These are phyloP conservation scores for Huntiella decipiens DNA, from an alignment of 2,329 filamentous ascomycete genomes.

Conservation along the genomic window DNA sequence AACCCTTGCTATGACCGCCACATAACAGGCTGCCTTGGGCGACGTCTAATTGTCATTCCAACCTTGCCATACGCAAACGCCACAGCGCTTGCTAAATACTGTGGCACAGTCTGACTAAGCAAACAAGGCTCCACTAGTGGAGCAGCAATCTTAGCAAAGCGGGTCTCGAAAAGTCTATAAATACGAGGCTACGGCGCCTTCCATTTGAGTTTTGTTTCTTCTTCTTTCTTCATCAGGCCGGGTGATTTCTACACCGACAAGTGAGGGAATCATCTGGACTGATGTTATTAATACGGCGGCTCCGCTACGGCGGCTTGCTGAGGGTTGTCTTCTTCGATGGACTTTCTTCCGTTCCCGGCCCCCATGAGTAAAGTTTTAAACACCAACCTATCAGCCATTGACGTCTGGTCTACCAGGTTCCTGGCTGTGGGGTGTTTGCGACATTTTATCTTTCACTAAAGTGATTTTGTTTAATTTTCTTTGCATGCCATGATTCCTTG, in stretches of 20 bases:
- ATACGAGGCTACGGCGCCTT: conserved; percentile 3
- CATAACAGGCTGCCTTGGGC: background rate
- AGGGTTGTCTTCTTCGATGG: conserved; percentile 29
- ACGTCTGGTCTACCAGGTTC: conserved; percentile 22
- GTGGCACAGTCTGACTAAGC: background rate
- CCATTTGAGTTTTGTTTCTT: conserved; percentile 14
- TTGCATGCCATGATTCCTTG: background rate
- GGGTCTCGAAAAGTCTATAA: conserved; percentile 10
- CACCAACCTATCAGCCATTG: conserved; percentile 28
- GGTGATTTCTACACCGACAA: conserved; percentile 31
- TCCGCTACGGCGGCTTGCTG: conserved; percentile 36
- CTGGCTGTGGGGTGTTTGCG: conserved; percentile 33
- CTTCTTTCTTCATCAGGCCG: conserved; percentile 26
- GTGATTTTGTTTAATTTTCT: background rate
- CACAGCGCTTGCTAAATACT: background rate
- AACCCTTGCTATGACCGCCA: conserved; percentile 4
- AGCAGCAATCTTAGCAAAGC: conserved; percentile 7
- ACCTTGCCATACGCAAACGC: background rate
- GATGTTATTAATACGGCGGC: conserved; percentile 21
- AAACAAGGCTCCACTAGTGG: conserved; percentile 4
- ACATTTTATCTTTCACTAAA: conserved; percentile 18
- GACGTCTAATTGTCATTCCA: background rate
- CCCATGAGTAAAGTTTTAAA: conserved; percentile 26
- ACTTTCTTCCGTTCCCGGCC: conserved; percentile 38
- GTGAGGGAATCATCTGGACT: conserved; percentile 25